Evolutionary conservation across 305 asterid genomes (phyloP), one percentile per base, ranked within the genome.

Genomic region (Striga hermonthica): DNA sequence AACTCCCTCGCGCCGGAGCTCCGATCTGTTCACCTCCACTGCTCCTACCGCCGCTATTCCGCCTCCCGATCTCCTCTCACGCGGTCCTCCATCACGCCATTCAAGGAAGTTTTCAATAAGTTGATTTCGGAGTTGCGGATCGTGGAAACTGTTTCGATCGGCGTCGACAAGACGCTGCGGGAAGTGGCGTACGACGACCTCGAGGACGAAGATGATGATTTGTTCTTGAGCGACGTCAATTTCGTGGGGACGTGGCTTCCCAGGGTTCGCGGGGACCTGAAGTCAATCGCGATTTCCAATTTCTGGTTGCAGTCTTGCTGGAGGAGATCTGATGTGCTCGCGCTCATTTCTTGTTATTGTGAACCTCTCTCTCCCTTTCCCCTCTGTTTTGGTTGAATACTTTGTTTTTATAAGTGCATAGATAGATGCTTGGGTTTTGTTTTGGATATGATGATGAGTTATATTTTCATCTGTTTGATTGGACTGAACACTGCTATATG

Each of bases 291-390:
- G 55, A 76, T 86, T 43, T 79, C 86, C 39, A 91, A 88, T 82
- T 88, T 82, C 44, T 86, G 91, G 96, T 79, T 84, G 76, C 95
- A 86, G 73, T 84, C 95, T 9, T 82, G 91, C 77, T 77, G 91
- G 90, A 75, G 95, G 70, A 70, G 88, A 67, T 80, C 92, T 37
- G 71, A 76, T 53, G 67, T 81, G 60, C 79, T 86, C 15, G 58
- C 85, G 47, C 66, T 83, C 57, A 14, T 89, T 70, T 86, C 96
- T 66, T 53, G 80, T 62, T 64, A 65, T 13, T 81, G 94, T 88
- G 80, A 88, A 94, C 55, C 34, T 52, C 38, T 9, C 54, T 3
- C 34, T 57, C 74, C 68, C 43, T 41, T 9, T 56, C 48, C 48
- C 47, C 14, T 58, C 28, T 62, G 34, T 52, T 65, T 47, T 9